A percentile compares a stretch with the other conserved stretches of the same genome.
These are phyloP conservation scores for Leishmania amazonensis DNA, from an alignment of 208 protist species.

Conservation along the genomic window DNA sequence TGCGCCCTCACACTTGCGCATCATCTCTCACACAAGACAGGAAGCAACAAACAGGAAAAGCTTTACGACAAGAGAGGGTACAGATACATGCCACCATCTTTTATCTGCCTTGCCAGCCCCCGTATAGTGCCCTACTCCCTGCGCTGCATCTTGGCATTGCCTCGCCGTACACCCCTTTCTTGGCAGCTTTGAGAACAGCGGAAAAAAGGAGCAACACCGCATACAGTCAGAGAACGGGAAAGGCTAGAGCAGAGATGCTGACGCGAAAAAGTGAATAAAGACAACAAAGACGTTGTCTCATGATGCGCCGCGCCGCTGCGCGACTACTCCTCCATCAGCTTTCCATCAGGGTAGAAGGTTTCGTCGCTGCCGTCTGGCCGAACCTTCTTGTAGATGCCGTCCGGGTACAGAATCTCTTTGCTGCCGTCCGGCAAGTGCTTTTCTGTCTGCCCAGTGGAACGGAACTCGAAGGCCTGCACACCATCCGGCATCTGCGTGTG, in stretches of 20 bases:
- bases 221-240: constrained; percentile 1
- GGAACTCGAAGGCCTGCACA: constrained; percentile 91
- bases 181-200: background rate
- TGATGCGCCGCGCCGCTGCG: background rate
- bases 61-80: background rate
- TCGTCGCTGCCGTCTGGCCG: constrained; percentile 81
- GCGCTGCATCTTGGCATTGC: background rate
- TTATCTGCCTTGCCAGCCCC: background rate
- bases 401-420: constrained; percentile 95
- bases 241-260: background rate
- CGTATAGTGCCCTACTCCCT: background rate
- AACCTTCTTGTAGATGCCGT: constrained; percentile 91
- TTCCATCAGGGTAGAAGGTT: constrained; percentile 69
- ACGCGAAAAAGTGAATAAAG: background rate
- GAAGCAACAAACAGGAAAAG: background rate
- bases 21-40: background rate
- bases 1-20: background rate
- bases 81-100: background rate
- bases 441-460: constrained; percentile 88
- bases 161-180: background rate
- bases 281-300: background rate
- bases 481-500: constrained; percentile 90
- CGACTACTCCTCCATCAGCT: constrained; percentile 30
- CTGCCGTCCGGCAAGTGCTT: constrained; percentile 86
- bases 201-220: background rate